phyloP scores from a whole-genome alignment of 768 basidiomycete genomes.

The Exidia glandulosa region DNA sequence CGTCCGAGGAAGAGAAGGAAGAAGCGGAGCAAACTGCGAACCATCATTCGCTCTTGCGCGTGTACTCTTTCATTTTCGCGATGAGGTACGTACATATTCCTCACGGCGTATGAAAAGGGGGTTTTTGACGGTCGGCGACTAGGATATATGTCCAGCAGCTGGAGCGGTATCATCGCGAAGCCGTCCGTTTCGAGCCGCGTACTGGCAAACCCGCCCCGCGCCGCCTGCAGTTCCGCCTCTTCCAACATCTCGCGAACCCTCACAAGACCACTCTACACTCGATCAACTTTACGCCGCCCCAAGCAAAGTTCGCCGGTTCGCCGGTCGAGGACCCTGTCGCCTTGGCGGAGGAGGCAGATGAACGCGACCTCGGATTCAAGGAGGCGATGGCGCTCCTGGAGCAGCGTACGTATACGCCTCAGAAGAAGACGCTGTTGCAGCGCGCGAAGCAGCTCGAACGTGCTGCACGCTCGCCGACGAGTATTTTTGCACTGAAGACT shows the following conservation, averaged over 20 bases:
- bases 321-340: not conserved
- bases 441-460: slow-evolving; percentile 7
- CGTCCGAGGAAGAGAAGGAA: not conserved
- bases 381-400: slow-evolving; percentile 19
- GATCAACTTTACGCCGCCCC: not conserved
- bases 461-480: slow-evolving; percentile 6
- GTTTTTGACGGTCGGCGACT: not conserved
- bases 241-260: slow-evolving; percentile 11
- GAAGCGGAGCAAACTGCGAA: slow-evolving; percentile 3
- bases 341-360: not conserved
- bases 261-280: not conserved
- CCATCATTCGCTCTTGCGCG: slow-evolving; percentile 11
- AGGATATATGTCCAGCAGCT: slow-evolving; percentile 15
- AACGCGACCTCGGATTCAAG: slow-evolving; percentile 9
- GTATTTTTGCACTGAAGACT: slow-evolving; percentile 16
- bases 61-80: slow-evolving; percentile 16
- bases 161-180: not conserved
- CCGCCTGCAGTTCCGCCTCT: slow-evolving; percentile 17
- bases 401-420: slow-evolving; percentile 7
- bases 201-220: slow-evolving; percentile 8
- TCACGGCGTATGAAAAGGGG: not conserved
- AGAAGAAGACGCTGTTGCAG: slow-evolving; percentile 7
- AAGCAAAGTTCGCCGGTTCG: not conserved
- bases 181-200: not conserved
- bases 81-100: slow-evolving; percentile 10